A percentile compares a stretch with the other conserved stretches of the same genome.
These are phyloP conservation scores for Myxozyma mucilagina DNA, from an alignment of 805 yeast species.

Conservation along the genomic window DNA sequence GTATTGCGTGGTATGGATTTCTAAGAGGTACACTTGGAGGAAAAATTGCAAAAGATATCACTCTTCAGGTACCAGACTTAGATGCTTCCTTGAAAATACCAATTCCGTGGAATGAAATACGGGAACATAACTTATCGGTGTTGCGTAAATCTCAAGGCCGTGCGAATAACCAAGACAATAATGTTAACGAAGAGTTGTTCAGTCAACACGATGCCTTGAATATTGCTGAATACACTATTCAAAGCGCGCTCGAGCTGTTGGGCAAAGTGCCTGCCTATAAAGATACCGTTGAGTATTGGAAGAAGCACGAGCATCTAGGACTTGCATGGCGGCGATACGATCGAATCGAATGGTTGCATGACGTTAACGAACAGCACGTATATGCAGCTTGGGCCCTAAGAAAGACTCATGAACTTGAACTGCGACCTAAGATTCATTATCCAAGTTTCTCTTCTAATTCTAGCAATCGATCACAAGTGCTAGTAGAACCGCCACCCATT, in stretches of 20 bases:
- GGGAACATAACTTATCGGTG: conserved; percentile 1
- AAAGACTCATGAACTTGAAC: conserved; percentile 58
- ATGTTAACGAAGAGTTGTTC: not conserved
- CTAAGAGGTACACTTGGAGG: conserved; percentile 51
- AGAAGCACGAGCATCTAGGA: conserved; percentile 45
- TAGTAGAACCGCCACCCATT: conserved; percentile 65
- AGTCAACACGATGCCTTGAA: not conserved
- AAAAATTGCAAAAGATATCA: conserved; percentile 37
- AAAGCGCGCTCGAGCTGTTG: conserved; percentile 43
- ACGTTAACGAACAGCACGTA: conserved; percentile 47
- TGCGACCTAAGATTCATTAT: conserved; percentile 46
- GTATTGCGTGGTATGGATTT: conserved; percentile 66
- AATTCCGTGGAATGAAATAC: conserved; percentile 45
- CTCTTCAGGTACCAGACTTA: conserved; percentile 50
- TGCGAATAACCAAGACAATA: not conserved
- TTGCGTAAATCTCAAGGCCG: conserved; percentile 2
- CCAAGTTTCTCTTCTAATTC: conserved; percentile 30
- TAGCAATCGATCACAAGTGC: conserved; percentile 25
- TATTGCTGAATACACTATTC: conserved; percentile 45
- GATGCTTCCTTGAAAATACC: conserved; percentile 48
- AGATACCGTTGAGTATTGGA: conserved; percentile 33
- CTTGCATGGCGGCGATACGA: conserved; percentile 70
- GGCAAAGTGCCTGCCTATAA: conserved; percentile 26
- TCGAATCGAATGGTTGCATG: conserved; percentile 67
- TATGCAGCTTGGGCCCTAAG: conserved; percentile 48